Percentiles rank a stretch among this genome's conserved stretches.
phyloP scores from a whole-genome alignment of 2,329 filamentous ascomycete species.

The Tolypocladium cylindrosporum region DNA sequence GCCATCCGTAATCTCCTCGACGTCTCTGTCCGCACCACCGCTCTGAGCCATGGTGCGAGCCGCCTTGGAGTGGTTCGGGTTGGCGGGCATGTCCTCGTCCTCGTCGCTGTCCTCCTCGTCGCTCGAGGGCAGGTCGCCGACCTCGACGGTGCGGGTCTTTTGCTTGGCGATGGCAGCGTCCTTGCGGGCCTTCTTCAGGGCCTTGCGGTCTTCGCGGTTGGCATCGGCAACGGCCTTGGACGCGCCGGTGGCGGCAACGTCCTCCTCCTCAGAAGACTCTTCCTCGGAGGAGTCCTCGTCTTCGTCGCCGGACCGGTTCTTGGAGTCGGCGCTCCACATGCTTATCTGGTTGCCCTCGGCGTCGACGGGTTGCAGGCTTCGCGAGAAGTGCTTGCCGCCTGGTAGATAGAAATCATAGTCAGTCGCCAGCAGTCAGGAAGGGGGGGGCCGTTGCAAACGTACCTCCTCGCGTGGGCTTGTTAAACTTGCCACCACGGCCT shows the following conservation, averaged over 20 bases:
- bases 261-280: slow-evolving; percentile 30
- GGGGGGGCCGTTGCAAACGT: background rate
- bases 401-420: background rate
- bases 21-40: slow-evolving; percentile 9
- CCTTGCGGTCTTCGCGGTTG: slow-evolving; percentile 79
- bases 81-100: slow-evolving; percentile 64
- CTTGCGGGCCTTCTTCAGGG: slow-evolving; percentile 82
- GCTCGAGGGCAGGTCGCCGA: slow-evolving; percentile 76
- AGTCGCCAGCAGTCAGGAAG: background rate
- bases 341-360: slow-evolving; percentile 79
- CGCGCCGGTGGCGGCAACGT: slow-evolving; percentile 35
- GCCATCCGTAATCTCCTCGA: slow-evolving; percentile 42
- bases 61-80: slow-evolving; percentile 84
- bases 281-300: slow-evolving; percentile 38
- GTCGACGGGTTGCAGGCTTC: slow-evolving; percentile 79
- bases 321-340: slow-evolving; percentile 66
- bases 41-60: slow-evolving; percentile 45
- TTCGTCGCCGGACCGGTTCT: slow-evolving; percentile 32
- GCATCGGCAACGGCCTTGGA: slow-evolving; percentile 33
- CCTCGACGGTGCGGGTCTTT: slow-evolving; percentile 60
- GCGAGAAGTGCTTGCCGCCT: slow-evolving; percentile 95
- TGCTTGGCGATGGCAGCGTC: slow-evolving; percentile 74
- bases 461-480: slow-evolving; percentile 90
- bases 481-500: slow-evolving; percentile 84
- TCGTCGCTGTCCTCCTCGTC: slow-evolving; percentile 48